Base-by-base conservation (phyloP, 257 asterid species). In the Ajuga chamaepitys region DNA sequence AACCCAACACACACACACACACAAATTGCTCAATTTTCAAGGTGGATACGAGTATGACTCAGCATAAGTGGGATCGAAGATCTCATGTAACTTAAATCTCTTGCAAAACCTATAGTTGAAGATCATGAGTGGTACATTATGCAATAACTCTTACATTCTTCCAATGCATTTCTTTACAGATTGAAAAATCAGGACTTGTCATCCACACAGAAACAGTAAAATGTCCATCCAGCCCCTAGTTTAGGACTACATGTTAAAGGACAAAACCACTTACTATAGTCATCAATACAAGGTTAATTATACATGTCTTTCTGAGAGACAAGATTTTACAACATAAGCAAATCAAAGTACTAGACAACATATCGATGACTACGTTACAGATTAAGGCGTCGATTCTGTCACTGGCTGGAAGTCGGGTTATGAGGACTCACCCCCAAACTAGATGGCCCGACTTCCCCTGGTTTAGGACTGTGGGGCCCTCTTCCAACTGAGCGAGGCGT, bases 361-460 rank as follows among this genome's bases (percentile, higher is more conserved):
- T 54, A 30, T 55, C 10, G 38, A 54, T 26, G 24, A 50, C 58
- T 37, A 58, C 30, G 18, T 46, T 62, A 17, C 8, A 12, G 32
- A 56, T 16, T 13, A 21, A n/a, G 38, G 30, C n/a, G 9, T 53
- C 16, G 21, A 4, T 25, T 34, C 24, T 26, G 42, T 65, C 32
- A 67, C 64, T 66, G 68, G 48, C 61, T 67, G 45, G 77, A 20
- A 60, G 81, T 64, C 17, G 67, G 55, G 54, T 54, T 67, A 13
- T 59, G 75, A 38, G 88, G 89, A 76, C 78, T 87, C 4, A 52
- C 77, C 38, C 94, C 94, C 85, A 83, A 57, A 44, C 67, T 67
- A 28, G 94, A 87, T 1, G 80, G 70, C 50, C 80, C 82, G 1
- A 59, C 64, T 42, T 88, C 88, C 68, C 81, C 81, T 1, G 64